Conservation (phyloP, 805 yeast species). For the Ogataea philodendri region DNA sequence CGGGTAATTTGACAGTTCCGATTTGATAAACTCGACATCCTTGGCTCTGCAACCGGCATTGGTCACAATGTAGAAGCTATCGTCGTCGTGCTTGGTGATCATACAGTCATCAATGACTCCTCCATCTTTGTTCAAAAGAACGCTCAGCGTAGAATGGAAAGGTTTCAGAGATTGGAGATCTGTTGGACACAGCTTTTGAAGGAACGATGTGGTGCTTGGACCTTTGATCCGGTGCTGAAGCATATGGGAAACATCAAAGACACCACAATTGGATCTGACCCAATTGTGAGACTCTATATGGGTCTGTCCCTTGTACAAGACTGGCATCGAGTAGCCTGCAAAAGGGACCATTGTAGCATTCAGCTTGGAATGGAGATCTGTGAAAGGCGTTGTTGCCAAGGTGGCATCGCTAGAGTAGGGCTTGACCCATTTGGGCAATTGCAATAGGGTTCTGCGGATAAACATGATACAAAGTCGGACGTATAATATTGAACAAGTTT, state of each 20-base stretch:
- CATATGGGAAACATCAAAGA: slow-evolving; percentile 98
- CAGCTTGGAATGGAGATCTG: slow-evolving; percentile 69
- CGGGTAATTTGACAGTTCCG: slow-evolving; percentile 43
- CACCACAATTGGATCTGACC: slow-evolving; percentile 85
- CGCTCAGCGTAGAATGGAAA: slow-evolving; percentile 71
- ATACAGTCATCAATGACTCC: slow-evolving; percentile 95
- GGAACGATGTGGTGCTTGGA: slow-evolving; percentile 57
- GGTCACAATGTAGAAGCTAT: slow-evolving; percentile 79
- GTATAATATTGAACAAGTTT: too few relatives aligned
- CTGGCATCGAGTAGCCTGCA: slow-evolving; percentile 97
- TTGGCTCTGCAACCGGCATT: slow-evolving; percentile 93
- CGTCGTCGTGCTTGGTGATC: slow-evolving; percentile 79
- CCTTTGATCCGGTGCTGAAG: slow-evolving; percentile 83
- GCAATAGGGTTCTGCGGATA: not conserved
- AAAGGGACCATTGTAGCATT: slow-evolving; percentile 94
- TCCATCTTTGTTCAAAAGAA: slow-evolving; percentile 62
- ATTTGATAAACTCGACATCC: slow-evolving; percentile 63
- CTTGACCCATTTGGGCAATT: not conserved
- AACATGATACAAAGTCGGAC: slow-evolving; percentile 5
- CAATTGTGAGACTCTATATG: slow-evolving; percentile 94
- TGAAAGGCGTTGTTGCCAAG: slow-evolving; percentile 67
- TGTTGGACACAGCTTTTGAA: slow-evolving; percentile 85
- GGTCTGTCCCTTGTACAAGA: slow-evolving; percentile 75
- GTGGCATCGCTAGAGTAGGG: slow-evolving; percentile 24
- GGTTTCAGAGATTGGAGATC: slow-evolving; percentile 60